Percentiles rank a stretch among this genome's conserved stretches.
phyloP scores from a whole-genome alignment of 768 basidiomycete species.

The Amanita molliuscula region DNA sequence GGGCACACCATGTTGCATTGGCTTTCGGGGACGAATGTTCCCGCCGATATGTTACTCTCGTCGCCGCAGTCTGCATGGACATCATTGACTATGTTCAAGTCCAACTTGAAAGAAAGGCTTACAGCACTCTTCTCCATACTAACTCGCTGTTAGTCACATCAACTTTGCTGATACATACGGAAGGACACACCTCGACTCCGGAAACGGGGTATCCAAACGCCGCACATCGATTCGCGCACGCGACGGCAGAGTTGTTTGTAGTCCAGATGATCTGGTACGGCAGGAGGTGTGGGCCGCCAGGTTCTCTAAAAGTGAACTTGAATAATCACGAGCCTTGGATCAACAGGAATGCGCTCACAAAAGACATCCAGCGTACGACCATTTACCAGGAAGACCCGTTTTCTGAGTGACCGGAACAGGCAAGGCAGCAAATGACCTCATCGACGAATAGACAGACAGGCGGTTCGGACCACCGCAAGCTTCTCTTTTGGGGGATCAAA shows the following conservation, averaged over 20 bases:
- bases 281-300: constrained; percentile 34
- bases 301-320: constrained; percentile 31
- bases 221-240: constrained; percentile 60
- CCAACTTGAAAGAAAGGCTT: constrained; percentile 16
- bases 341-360: constrained; percentile 27
- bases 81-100: not conserved
- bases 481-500: constrained; percentile 27
- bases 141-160: not conserved
- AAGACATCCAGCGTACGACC: constrained; percentile 59
- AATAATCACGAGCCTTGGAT: not conserved
- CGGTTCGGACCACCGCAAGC: constrained; percentile 67
- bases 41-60: constrained; percentile 36
- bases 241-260: constrained; percentile 51
- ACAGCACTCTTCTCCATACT: constrained; percentile 71
- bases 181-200: constrained; percentile 41
- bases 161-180: not conserved
- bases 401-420: constrained; percentile 50
- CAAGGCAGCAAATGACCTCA: constrained; percentile 36
- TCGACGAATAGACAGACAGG: constrained; percentile 59
- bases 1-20: constrained; percentile 49
- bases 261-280: constrained; percentile 49
- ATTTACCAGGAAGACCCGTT: constrained; percentile 51
- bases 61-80: constrained; percentile 60
- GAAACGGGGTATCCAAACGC: constrained; percentile 64
- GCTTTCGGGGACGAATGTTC: constrained; percentile 27